Conservation (phyloP, 1,284 basidiomycete genomes). For the Puccinia horiana region DNA sequence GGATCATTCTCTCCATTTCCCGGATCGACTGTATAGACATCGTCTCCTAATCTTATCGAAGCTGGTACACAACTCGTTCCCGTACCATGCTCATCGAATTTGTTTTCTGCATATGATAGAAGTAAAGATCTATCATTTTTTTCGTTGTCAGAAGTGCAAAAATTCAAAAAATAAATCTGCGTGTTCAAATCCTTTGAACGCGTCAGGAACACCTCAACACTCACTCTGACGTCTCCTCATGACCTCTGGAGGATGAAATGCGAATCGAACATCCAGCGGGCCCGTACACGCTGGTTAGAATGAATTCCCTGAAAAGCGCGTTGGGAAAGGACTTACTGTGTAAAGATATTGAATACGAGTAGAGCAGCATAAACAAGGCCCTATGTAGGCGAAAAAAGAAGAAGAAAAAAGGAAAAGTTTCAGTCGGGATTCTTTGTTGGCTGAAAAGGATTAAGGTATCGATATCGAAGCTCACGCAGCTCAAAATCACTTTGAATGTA, state of each 20-base stretch:
- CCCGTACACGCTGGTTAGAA: not conserved
- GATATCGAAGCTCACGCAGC: constrained; percentile 4
- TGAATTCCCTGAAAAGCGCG: not conserved
- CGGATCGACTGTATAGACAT: constrained; percentile 30
- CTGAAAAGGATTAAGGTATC: not conserved
- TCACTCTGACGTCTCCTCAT: constrained; percentile 18
- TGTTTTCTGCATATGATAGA: constrained; percentile 24
- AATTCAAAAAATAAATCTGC: not conserved
- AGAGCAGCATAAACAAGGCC: constrained; percentile 20
- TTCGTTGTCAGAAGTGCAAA: no score
- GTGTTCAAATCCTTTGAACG: not conserved
- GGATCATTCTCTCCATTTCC: not conserved
- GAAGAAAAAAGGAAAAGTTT: not conserved
- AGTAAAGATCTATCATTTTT: constrained; percentile 18
- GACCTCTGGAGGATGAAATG: not conserved
- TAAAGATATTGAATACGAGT: constrained; percentile 32
- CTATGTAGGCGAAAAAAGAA: no score
- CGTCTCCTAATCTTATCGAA: constrained; percentile 29
- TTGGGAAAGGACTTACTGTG: constrained; percentile 6
- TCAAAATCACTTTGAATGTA: constrained; percentile 10
- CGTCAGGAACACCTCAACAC: not conserved
- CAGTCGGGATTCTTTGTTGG: not conserved
- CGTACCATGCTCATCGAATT: not conserved
- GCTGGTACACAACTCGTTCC: constrained; percentile 21
- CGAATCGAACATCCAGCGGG: no score